Evolutionary conservation across 352 stramenopile species (phyloP).

Genomic region (Phytophthora cryptogea): DNA sequence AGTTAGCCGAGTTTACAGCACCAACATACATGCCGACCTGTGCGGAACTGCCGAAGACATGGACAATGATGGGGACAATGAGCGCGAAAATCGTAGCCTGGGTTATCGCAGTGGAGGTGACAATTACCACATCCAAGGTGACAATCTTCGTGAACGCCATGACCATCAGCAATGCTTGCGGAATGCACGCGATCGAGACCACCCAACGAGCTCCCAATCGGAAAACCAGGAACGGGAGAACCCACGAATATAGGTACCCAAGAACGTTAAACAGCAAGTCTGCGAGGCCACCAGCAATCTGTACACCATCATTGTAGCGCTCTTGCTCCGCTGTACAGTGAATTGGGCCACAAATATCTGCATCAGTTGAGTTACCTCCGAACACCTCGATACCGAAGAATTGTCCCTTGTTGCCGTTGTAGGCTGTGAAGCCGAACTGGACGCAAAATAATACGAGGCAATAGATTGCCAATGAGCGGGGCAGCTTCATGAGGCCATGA

Average conservation of each 20-base stretch:
- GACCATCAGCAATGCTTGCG: slow-evolving; percentile 53
- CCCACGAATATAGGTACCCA: slow-evolving; percentile 55
- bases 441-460: slow-evolving; percentile 58
- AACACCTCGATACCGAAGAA: slow-evolving; percentile 69
- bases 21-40: slow-evolving; percentile 76
- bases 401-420: slow-evolving; percentile 69
- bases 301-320: slow-evolving; percentile 59
- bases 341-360: slow-evolving; percentile 41
- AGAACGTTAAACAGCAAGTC: slow-evolving; percentile 62
- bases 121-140: slow-evolving; percentile 49
- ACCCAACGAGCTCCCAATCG: slow-evolving; percentile 47
- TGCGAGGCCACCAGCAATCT: slow-evolving; percentile 47
- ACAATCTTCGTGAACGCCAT: slow-evolving; percentile 57
- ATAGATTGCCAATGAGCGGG: slow-evolving; percentile 45
- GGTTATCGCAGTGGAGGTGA: slow-evolving; percentile 51
- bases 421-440: slow-evolving; percentile 64
- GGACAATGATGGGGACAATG: slow-evolving; percentile 71
- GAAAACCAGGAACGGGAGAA: slow-evolving; percentile 50
- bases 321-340: slow-evolving; percentile 40
- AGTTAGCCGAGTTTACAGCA: slow-evolving; percentile 78
- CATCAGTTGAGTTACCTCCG: slow-evolving; percentile 45
- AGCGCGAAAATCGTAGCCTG: slow-evolving; percentile 68
- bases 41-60: slow-evolving; percentile 56
- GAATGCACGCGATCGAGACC: slow-evolving; percentile 46
- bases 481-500: slow-evolving; percentile 49